Base-by-base conservation (phyloP, 805 yeast species). In the Yarrowia divulgata region DNA sequence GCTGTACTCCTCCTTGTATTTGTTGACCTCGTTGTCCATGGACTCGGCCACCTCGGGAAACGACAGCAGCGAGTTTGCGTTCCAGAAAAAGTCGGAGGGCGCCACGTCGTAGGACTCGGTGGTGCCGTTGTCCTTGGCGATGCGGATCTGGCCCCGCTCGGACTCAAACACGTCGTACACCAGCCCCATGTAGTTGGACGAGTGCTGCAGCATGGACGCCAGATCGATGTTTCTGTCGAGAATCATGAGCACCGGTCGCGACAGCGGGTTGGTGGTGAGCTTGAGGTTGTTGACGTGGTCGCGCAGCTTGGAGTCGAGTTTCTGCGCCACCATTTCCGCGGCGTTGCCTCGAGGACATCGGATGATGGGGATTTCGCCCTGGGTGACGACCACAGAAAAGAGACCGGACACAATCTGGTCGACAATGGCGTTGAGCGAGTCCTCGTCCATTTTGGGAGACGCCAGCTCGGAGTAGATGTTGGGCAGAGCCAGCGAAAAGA, bases 11-110 rank as follows among this genome's bases (percentile, higher is more conserved):
- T 85, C 85, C 73, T 93, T 94, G 79, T 95, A 95, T 68, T 84
- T 83, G 70, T 89, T 87, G 71, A 93, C 83, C 70, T 92, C 98
- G 35, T 84, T 79, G 75, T 95, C 98, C 23, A 97, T 96, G 78
- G 91, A 91, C 78, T 95, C 99, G 42, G 97, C 99, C n/a, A 96
- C 98, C 77, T 94, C 98, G 0, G 99, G 99, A 82, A 95, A 95
- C 46, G 99, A 98, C 69, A 91, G 81, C 64, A 89, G 89, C 13
- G 97, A 84, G 79, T 95, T 93, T 71, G 84, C 83, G 71, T 79
- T 81, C 99, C 99, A 95, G 80, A 95, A 95, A 77, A 90, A 91
- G 81, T 95, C 99, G 69, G 86, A 85, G 37, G 97, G 97, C 74
- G 94, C 99, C 55, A 95, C 84, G 77, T 95, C 99, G 77, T 89